These are phyloP conservation scores for Oryza nivara DNA, from an alignment of 176 grass and related monocot species.

Conservation along the genomic window DNA sequence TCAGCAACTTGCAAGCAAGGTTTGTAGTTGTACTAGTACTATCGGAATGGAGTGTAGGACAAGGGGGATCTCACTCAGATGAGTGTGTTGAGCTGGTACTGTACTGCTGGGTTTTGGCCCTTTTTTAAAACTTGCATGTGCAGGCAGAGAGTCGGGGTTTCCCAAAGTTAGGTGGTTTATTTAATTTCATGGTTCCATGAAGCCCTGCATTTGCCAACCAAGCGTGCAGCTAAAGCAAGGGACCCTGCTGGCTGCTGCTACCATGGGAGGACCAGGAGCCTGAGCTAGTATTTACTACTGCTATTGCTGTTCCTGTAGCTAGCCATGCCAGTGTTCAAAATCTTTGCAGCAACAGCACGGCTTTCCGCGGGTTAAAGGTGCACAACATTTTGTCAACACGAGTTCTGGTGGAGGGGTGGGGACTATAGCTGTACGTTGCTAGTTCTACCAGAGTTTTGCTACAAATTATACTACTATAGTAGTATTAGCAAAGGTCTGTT, in stretches of 20 bases:
- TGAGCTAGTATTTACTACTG: neutral
- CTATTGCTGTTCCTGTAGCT: neutral
- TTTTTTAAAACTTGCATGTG: slow-evolving; percentile 2
- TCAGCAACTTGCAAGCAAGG: neutral
- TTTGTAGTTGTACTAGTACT: neutral
- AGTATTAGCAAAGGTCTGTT: too few relatives aligned
- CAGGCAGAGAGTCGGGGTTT: slow-evolving; percentile 19
- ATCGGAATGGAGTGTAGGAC: neutral
- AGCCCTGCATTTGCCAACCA: slow-evolving; percentile 25
- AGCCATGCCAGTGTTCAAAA: neutral
- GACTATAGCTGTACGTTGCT: too few relatives aligned
- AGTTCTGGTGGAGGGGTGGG: neutral
- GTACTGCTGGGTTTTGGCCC: neutral
- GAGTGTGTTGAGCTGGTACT: neutral
- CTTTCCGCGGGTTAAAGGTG: neutral
- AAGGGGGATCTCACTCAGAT: neutral
- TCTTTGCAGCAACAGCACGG: neutral
- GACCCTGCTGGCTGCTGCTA: neutral
- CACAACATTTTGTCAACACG: neutral
- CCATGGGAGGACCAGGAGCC: neutral
- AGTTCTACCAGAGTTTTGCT: too few relatives aligned
- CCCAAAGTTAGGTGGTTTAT: slow-evolving; percentile 27
- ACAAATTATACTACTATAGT: too few relatives aligned
- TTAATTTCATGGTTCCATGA: slow-evolving; percentile 13
- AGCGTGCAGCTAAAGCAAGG: slow-evolving; percentile 35